Evolutionary conservation across 2,329 filamentous ascomycete species (phyloP).

Genomic region (Fusarium hainanense): DNA sequence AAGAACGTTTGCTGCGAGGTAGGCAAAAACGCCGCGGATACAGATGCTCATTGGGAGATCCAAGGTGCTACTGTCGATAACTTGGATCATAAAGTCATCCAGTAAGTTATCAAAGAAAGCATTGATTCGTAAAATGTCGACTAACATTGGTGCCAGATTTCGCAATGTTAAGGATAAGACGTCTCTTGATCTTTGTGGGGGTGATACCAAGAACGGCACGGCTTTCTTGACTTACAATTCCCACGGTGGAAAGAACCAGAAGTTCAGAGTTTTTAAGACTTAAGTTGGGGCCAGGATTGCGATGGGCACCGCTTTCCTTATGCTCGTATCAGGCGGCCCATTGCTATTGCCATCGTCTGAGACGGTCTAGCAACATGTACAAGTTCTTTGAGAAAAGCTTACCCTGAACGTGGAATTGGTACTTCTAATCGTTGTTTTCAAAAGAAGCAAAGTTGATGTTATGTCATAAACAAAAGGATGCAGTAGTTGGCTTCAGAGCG

Average conservation of each 20-base stretch:
- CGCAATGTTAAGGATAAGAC: background rate
- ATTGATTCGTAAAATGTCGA: too few relatives aligned
- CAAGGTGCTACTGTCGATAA: background rate
- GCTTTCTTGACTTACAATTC: background rate
- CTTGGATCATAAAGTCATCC: background rate
- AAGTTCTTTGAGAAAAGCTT: too few relatives aligned
- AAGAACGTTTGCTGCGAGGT: background rate
- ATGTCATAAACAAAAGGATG: too few relatives aligned
- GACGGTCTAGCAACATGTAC: too few relatives aligned
- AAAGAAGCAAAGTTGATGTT: too few relatives aligned
- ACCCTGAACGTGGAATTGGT: too few relatives aligned
- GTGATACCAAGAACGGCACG: accelerated
- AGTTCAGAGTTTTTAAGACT: background rate
- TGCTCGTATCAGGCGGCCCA: too few relatives aligned
- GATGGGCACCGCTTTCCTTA: too few relatives aligned
- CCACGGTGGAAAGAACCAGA: background rate
- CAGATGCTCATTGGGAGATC: background rate
- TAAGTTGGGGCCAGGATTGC: too few relatives aligned
- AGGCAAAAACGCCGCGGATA: background rate
- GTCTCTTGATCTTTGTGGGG: background rate
- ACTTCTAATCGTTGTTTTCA: too few relatives aligned
- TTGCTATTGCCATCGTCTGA: too few relatives aligned
- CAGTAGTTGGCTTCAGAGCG: too few relatives aligned
- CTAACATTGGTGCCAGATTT: background rate
- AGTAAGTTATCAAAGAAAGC: background rate